Evolutionary conservation across 129 eudicot species (phyloP), one percentile per base, ranked within the genome.

Genomic region (Smallanthus sonchifolius): DNA sequence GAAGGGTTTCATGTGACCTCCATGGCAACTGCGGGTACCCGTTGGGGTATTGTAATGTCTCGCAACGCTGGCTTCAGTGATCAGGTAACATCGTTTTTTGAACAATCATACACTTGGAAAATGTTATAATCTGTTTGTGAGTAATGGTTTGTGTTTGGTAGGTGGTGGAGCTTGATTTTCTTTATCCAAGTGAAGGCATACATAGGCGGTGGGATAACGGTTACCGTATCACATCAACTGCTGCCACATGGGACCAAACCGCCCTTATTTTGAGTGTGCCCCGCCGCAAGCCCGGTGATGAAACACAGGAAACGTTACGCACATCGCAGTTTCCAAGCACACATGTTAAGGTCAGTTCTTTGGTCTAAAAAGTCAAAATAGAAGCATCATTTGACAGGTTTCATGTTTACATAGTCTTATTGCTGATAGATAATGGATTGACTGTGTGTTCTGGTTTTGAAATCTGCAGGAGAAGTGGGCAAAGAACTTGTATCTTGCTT

Each of bases 41-140:
- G 96, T 1, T 90, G 96, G 96, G 96, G 91, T 77, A 86, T 90
- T 37, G 94, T 90, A 76, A 90, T 90, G 96, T 90, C 96, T 48
- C 88, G 96, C 30, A 90, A 90, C 81, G 84, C 96, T 81, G 93
- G 93, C 80, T 90, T 85, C 77, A 83, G 93, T 79, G 88, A 90
- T 36, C 96, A 90, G 91, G 96, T 90, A 73, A 32, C 36, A 35
- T 61, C 6, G 10, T 2, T 13, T 35, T 14, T 13, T 6, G 5
- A 61, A 61, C 43, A 61, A 34, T 5, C 5, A 6, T 61, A 61
- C 67, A 61, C 17, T 30, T 34, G 20, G 43, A 61, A 61, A 15
- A 14, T 14, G 42, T 34, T 34, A 34, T 61, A 34, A 11, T 32
- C 67, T 61, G 43, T 34, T 61, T 34, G 20, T 4, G 42, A 34